phyloP scores from a whole-genome alignment of 805 yeast species.

The Pichia insulana region DNA sequence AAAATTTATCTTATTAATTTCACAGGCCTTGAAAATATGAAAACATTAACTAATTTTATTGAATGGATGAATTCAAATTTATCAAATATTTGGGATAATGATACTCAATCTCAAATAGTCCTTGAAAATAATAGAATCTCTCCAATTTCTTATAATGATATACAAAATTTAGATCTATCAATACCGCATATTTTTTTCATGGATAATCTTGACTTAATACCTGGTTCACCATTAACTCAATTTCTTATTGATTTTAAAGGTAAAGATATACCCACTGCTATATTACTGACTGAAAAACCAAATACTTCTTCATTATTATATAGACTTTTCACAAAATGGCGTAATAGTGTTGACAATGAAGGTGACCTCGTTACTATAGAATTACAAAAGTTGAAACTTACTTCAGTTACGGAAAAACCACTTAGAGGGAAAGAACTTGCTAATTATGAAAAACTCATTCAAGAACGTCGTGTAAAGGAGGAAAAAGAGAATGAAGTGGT shows the following conservation, averaged over 20 bases:
- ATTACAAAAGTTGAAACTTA: conserved; percentile 26
- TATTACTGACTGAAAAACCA: conserved; percentile 66
- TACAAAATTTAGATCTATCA: conserved; percentile 34
- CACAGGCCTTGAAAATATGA: conserved; percentile 67
- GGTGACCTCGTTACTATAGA: conserved; percentile 53
- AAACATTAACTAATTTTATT: conserved; percentile 79
- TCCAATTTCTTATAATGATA: conserved; percentile 46
- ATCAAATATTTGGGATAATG: conserved; percentile 75
- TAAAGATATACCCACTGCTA: conserved; percentile 42
- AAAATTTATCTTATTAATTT: conserved; percentile 51
- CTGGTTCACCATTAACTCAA: conserved; percentile 53
- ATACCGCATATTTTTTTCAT: conserved; percentile 75
- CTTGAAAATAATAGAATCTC: conserved; percentile 59
- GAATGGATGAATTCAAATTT: conserved; percentile 95
- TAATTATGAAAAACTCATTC: conserved; percentile 38
- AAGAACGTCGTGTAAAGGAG: conserved; percentile 36
- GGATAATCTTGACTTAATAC: conserved; percentile 55
- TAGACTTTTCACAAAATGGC: conserved; percentile 6
- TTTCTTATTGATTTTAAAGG: conserved; percentile 54
- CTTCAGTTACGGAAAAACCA: conserved; percentile 37
- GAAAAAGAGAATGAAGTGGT: conserved; percentile 16
- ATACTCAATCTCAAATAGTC: conserved; percentile 50
- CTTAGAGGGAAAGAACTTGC: conserved; percentile 43
- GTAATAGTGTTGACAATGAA: conserved; percentile 35
- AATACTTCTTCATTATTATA: conserved; percentile 14